phyloP scores from a whole-genome alignment of 495 filamentous ascomycete species.

The Neurospora tetrasperma region DNA sequence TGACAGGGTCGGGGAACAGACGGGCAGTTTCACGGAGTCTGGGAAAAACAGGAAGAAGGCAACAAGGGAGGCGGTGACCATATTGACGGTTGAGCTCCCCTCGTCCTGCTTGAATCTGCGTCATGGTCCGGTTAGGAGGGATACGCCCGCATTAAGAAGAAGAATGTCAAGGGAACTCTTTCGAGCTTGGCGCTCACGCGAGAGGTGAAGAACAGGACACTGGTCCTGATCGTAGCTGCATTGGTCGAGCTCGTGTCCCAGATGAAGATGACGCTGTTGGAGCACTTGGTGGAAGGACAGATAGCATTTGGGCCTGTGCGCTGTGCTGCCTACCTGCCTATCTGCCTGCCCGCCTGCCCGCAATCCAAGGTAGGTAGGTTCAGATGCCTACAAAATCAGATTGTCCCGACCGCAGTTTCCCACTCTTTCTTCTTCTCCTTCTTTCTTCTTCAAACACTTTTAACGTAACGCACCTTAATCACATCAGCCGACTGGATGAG shows the following conservation, averaged over 20 bases:
- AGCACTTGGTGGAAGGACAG: slow-evolving; percentile 19
- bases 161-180: slow-evolving; percentile 21
- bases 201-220: slow-evolving; percentile 17
- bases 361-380: neutral
- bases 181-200: slow-evolving; percentile 17
- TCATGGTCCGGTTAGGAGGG: slow-evolving; percentile 6
- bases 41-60: slow-evolving; percentile 32
- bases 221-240: slow-evolving; percentile 11
- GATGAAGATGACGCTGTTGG: slow-evolving; percentile 35
- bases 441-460: slow-evolving; percentile 30
- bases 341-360: neutral
- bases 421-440: slow-evolving; percentile 5
- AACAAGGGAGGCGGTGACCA: slow-evolving; percentile 38
- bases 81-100: slow-evolving; percentile 42
- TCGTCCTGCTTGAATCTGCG: slow-evolving; percentile 27
- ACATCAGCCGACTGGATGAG: slow-evolving; percentile 38
- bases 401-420: neutral
- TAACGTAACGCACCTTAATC: slow-evolving; percentile 31
- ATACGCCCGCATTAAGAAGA: slow-evolving; percentile 36
- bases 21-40: slow-evolving; percentile 24
- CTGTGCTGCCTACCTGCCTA: neutral
- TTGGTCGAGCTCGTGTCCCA: slow-evolving; percentile 39
- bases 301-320: neutral
- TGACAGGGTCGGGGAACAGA: neutral
- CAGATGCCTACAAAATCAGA: neutral